Evolutionary conservation across 352 stramenopile species (phyloP).

Genomic region (Halophytophthora polymorphica): DNA sequence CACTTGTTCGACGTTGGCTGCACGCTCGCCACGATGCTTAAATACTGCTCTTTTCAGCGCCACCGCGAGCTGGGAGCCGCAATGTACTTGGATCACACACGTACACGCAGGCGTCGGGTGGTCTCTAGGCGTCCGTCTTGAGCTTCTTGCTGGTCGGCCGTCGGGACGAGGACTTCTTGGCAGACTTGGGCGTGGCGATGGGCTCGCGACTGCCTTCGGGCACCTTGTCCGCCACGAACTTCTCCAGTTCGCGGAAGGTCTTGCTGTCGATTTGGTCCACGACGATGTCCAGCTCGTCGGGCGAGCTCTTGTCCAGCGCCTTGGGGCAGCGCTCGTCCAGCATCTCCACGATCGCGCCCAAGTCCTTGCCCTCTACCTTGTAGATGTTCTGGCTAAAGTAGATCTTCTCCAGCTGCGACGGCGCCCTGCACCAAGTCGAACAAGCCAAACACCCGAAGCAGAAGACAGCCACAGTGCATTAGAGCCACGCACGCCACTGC

Average conservation of each 20-base stretch:
- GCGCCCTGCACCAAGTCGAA: slow-evolving; percentile 44
- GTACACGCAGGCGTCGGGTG: slow-evolving; percentile 6
- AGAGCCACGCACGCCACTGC: neutral
- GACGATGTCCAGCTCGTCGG: slow-evolving; percentile 87
- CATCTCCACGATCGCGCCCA: slow-evolving; percentile 72
- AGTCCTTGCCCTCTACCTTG: slow-evolving; percentile 73
- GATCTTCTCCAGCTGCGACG: slow-evolving; percentile 80
- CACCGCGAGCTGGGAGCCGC: slow-evolving; percentile 3
- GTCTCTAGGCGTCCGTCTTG: slow-evolving; percentile 53
- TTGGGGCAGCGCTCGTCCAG: slow-evolving; percentile 85
- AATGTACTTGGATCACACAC: slow-evolving; percentile 5
- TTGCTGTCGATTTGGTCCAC: slow-evolving; percentile 87
- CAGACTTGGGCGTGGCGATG: slow-evolving; percentile 60
- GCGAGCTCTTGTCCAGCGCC: slow-evolving; percentile 80
- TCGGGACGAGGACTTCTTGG: slow-evolving; percentile 43
- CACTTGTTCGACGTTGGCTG: slow-evolving; percentile 8
- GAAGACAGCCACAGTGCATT: neutral
- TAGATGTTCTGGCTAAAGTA: slow-evolving; percentile 89
- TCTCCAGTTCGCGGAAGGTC: slow-evolving; percentile 85
- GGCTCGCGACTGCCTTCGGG: slow-evolving; percentile 63
- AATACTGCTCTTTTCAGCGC: slow-evolving; percentile 23
- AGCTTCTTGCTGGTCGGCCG: slow-evolving; percentile 60
- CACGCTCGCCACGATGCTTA: slow-evolving; percentile 8
- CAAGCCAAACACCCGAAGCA: neutral
- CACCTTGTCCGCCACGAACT: slow-evolving; percentile 74